Evolutionary conservation across 177 flowering plant species (phyloP), one percentile per base, ranked within the genome.

Genomic region (Vitis hybrid): DNA sequence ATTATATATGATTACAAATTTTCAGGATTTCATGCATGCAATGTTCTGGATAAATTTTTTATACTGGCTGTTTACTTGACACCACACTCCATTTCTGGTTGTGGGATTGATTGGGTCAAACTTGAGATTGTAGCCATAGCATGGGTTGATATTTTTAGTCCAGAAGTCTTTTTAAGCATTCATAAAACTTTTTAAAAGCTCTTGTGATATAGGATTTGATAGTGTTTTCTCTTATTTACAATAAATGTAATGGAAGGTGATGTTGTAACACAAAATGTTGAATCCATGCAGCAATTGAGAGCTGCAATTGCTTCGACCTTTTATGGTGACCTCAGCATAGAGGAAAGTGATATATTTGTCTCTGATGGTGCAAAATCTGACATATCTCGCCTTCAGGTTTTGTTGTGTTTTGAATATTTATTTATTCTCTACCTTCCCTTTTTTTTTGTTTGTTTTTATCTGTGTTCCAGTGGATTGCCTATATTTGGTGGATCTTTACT

Each of bases 341-440:
- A 84, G 60, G 92, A 83, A 66, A 85, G 77, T 70, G 98, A 94
- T 67, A 84, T 93, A 70, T 94, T 94, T 83, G 90, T 94, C 19
- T 94, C 98, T 27, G 98, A 93, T 88, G 99, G 99, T 66, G 98
- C 99, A 66, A 91, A 94, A 75, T 88, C 97, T 83, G 99, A 94
- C 75, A 93, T 94, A 68, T 90, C 98, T 32, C 92, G 98, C 52
- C 95, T 94, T 76, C 98, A 93, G 98, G 99, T 94, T 76, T 72
- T 69, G 21, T 71, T 62, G 48, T 19, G 10, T 50, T 60, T 11
- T 64, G 4, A 32, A 6, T 51, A 50, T 19, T 49, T 49, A 6
- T 59, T 35, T n/a, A 16, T 32, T 32, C 40, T 32, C 40, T 32
- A 32, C 40, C 30, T 2, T 49, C 60, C 4, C 0, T n/a, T n/a